These are phyloP conservation scores for Hanseniaspora clermontiae DNA, from an alignment of 805 yeast species.

Conservation along the genomic window DNA sequence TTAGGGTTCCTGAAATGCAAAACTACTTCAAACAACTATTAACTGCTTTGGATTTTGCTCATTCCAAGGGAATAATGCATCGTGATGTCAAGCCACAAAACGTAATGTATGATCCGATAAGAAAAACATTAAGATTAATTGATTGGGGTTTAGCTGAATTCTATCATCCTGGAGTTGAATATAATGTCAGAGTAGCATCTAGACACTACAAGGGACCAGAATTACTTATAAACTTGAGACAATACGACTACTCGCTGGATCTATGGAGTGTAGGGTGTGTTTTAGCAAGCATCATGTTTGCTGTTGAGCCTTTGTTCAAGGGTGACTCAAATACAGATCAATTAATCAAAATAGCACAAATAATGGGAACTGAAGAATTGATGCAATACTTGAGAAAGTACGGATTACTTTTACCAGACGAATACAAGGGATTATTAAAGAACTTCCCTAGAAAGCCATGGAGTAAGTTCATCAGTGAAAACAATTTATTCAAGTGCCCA, in stretches of 20 bases:
- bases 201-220: slow-evolving; percentile 90
- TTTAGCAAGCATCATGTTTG: slow-evolving; percentile 78
- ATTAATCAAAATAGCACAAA: slow-evolving; percentile 76
- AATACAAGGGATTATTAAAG: slow-evolving; percentile 64
- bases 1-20: slow-evolving; percentile 61
- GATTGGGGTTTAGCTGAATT: slow-evolving; percentile 96
- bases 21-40: slow-evolving; percentile 74
- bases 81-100: slow-evolving; percentile 91
- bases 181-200: slow-evolving; percentile 84
- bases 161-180: slow-evolving; percentile 79
- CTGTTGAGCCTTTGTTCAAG: slow-evolving; percentile 83
- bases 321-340: slow-evolving; percentile 88
- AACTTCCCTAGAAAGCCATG: slow-evolving; percentile 56
- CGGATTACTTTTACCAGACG: slow-evolving; percentile 54
- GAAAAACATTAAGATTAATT: slow-evolving; percentile 53
- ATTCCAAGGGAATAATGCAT: slow-evolving; percentile 90
- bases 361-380: slow-evolving; percentile 71
- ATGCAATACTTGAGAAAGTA: slow-evolving; percentile 55
- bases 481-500: slow-evolving; percentile 39
- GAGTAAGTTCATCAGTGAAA: slow-evolving; percentile 46
- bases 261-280: slow-evolving; percentile 87
- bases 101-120: slow-evolving; percentile 76
- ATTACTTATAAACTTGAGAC: slow-evolving; percentile 64
- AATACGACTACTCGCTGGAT: slow-evolving; percentile 79
- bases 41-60: slow-evolving; percentile 74